A percentile compares a stretch with the other conserved stretches of the same genome.
Conservation (phyloP, 345 rosid genomes). For the Dipteronia sinensis region DNA sequence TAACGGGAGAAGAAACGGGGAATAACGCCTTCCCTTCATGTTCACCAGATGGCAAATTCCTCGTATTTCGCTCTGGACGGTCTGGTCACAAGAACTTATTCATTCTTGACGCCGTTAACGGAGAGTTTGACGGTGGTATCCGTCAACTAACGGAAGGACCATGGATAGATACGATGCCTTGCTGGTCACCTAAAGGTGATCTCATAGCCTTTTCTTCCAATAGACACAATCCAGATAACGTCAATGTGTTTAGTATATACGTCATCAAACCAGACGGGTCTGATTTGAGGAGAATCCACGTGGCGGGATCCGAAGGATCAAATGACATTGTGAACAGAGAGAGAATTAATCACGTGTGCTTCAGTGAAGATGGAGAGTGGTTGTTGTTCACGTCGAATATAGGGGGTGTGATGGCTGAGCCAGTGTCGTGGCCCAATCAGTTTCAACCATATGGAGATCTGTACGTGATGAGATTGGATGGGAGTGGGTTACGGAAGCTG, state of each 20-base stretch:
- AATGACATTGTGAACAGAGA: slow-evolving; percentile 53
- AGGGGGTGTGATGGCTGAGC: slow-evolving; percentile 69
- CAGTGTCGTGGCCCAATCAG: slow-evolving; percentile 78
- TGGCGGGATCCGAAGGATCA: slow-evolving; percentile 58
- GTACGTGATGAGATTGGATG: slow-evolving; percentile 55
- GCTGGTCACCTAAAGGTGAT: slow-evolving; percentile 80
- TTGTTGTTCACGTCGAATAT: slow-evolving; percentile 64
- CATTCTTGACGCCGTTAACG: slow-evolving; percentile 59
- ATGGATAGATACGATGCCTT: slow-evolving; percentile 90
- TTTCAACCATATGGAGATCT: slow-evolving; percentile 90
- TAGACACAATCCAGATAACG: slow-evolving; percentile 54
- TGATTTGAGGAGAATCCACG: slow-evolving; percentile 53
- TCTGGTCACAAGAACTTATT: slow-evolving; percentile 73
- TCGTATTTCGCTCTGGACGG: slow-evolving; percentile 84
- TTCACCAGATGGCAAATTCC: slow-evolving; percentile 78
- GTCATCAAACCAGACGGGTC: slow-evolving; percentile 72
- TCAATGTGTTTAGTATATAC: slow-evolving; percentile 52
- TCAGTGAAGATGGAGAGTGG: slow-evolving; percentile 74
- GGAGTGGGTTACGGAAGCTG: slow-evolving; percentile 71
- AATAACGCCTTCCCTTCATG: slow-evolving; percentile 88
- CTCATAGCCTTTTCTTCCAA: slow-evolving; percentile 95
- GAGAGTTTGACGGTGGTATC: slow-evolving; percentile 54
- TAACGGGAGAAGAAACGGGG: slow-evolving; percentile 68
- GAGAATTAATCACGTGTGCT: slow-evolving; percentile 83
- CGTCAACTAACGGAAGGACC: slow-evolving; percentile 71